Percentiles rank a stretch among this genome's conserved stretches.
phyloP scores from a whole-genome alignment of 2,329 filamentous ascomycete genomes.

The Aspergillus phoenicis region DNA sequence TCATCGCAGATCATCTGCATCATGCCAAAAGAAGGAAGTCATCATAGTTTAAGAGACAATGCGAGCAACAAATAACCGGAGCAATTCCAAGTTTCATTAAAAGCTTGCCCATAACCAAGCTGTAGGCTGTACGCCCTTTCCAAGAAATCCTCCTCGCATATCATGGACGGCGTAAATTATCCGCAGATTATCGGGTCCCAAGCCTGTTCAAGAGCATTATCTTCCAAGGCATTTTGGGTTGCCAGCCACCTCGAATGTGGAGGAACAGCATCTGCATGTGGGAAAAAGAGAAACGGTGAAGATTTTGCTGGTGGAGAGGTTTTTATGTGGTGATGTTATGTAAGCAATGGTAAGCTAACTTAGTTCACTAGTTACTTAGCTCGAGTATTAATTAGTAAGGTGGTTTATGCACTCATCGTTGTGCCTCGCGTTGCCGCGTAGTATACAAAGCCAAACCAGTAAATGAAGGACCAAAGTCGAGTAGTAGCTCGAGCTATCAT shows the following conservation, averaged over 20 bases:
- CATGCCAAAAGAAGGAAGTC: slow-evolving; percentile 30
- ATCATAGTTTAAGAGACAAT: slow-evolving; percentile 27
- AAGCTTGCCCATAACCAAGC: background rate
- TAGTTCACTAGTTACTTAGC: no score
- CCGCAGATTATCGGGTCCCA: background rate
- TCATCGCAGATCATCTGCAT: slow-evolving; percentile 27
- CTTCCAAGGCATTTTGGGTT: background rate
- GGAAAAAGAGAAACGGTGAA: background rate
- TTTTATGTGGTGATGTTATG: slow-evolving; percentile 2
- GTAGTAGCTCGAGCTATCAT: background rate
- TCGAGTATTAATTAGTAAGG: background rate
- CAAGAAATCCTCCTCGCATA: background rate
- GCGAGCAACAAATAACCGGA: background rate
- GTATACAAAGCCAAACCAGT: background rate
- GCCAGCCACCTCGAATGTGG: background rate
- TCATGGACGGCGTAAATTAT: background rate
- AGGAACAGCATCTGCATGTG: background rate
- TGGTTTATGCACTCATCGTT: background rate
- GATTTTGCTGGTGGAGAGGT: background rate
- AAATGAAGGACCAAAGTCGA: background rate
- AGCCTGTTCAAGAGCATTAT: background rate
- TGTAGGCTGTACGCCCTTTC: background rate
- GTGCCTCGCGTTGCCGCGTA: background rate
- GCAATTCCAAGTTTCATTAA: background rate
- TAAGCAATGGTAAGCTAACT: background rate